Base-by-base conservation (phyloP, 2,329 filamentous ascomycete genomes). In the Arthroderma sp. region DNA sequence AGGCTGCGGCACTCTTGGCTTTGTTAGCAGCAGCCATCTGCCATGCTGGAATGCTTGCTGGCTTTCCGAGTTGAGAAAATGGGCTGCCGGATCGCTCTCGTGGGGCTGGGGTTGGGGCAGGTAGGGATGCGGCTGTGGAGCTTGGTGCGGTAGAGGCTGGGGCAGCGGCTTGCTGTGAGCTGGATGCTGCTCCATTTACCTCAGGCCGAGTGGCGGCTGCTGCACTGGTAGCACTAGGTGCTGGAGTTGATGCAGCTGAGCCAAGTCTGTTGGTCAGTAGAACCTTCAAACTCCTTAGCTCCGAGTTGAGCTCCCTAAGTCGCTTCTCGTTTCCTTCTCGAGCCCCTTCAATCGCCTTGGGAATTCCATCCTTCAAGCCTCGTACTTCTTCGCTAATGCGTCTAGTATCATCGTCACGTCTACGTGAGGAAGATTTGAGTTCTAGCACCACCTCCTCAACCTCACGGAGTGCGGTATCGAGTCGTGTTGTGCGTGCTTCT, bases 211-310 rank as follows among this genome's bases (percentile, higher is more conserved):
- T 47, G 31, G 67, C 52, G 63, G 51, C 31, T 66, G 61, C 55
- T 66, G 63, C 9, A 67, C 59, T 6, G 59, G 64, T 53, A n/a
- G 61, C 56, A 37, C 61, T 66, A 35, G 68, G 67, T 51, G 68
- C 61, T 59, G 31, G 63, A 59, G 53, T 55, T 17, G 54, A 15
- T 31, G 54, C 39, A 23, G n/a, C 62, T 58, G 66, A 69, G 61
- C 75, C 74, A 47, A 85, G 77, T 44, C 83, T 74, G 69, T 84
- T 86, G 35, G 78, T 78, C 54, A 98, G 82, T 56, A 98, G 77
- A 1, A 88, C 87, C 79, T 96, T 97, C 66, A 98, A 76, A 69
- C 91, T 96, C 76, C 87, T 89, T 65, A 98, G 78, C 73, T 98
- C 93, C 5, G 79, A 81, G 63, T 88, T 87, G 63, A 98, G 81